Percentiles rank a stretch among this genome's conserved stretches.
Conservation (phyloP, 768 basidiomycete genomes). For the Dioszegia hungarica region DNA sequence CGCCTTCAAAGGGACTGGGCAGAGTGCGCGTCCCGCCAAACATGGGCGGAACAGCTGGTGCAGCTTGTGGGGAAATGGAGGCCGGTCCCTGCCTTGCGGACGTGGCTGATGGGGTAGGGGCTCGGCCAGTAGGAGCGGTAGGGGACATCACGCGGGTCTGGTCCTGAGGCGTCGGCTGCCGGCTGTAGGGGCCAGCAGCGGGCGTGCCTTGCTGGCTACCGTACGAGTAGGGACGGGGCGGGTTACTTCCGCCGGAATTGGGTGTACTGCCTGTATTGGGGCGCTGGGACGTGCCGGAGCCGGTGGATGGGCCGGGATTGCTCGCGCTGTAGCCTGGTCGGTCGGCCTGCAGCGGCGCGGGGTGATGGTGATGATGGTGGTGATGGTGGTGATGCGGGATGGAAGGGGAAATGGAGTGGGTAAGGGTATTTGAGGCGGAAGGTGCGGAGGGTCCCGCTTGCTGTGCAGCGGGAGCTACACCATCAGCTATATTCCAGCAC, state of each 20-base stretch:
- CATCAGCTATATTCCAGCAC: not conserved
- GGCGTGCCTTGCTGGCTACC: too few relatives aligned
- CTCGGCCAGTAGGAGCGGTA: too few relatives aligned
- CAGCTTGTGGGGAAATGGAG: not conserved
- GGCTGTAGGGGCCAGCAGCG: too few relatives aligned
- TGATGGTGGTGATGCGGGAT: slow-evolving; percentile 14
- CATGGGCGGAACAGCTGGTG: not conserved
- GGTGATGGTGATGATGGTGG: slow-evolving; percentile 7
- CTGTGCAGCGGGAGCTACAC: not conserved
- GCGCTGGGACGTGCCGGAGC: not conserved
- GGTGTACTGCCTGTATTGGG: not conserved
- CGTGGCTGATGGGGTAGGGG: not conserved
- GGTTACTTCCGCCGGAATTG: too few relatives aligned
- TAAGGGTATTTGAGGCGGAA: not conserved
- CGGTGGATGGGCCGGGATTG: not conserved
- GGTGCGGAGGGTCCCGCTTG: too few relatives aligned
- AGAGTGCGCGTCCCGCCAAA: not conserved
- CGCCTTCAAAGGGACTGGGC: not conserved
- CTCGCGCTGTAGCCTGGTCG: slow-evolving; percentile 8
- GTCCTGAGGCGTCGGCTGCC: too few relatives aligned
- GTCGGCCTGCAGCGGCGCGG: not conserved
- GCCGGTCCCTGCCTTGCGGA: not conserved
- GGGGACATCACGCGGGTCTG: too few relatives aligned
- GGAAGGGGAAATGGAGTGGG: not conserved
- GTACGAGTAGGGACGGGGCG: too few relatives aligned